A percentile compares a stretch with the other conserved stretches of the same genome.
These are phyloP conservation scores for Calonectria multiphialidica DNA, from an alignment of 2,329 filamentous ascomycete species.

Conservation along the genomic window DNA sequence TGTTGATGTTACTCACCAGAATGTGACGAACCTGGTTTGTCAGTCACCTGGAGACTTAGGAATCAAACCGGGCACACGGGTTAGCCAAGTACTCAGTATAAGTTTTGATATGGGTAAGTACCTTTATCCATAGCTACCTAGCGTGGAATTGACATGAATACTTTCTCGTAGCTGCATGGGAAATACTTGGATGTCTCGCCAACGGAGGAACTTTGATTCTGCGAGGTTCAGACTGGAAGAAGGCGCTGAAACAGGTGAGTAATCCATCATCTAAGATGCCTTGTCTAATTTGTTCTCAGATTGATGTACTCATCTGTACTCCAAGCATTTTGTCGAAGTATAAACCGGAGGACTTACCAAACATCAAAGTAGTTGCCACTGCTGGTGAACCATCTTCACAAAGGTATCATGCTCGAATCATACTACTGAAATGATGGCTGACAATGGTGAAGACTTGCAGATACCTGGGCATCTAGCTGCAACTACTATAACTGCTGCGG, in stretches of 20 bases:
- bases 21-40: constrained; percentile 66
- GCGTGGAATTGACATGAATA: background rate
- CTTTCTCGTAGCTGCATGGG: constrained; percentile 63
- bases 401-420: constrained; percentile 45
- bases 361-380: constrained; percentile 64
- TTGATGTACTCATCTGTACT: constrained; percentile 67
- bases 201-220: constrained; percentile 69
- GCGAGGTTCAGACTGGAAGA: constrained; percentile 62
- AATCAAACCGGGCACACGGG: constrained; percentile 61
- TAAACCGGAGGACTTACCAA: constrained; percentile 58
- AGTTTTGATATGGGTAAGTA: constrained; percentile 71
- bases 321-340: constrained; percentile 66
- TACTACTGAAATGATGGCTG: background rate
- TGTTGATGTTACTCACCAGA: constrained; percentile 67
- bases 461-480: constrained; percentile 63
- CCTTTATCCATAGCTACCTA: background rate
- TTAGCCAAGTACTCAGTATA: constrained; percentile 68
- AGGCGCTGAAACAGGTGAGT: constrained; percentile 57
- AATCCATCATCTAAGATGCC: accelerated
- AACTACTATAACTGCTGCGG: constrained; percentile 69
- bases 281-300: constrained; percentile 40
- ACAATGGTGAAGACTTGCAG: constrained; percentile 54
- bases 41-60: constrained; percentile 62
- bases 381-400: constrained; percentile 66
- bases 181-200: constrained; percentile 66